Evolutionary conservation across 495 filamentous ascomycete genomes (phyloP), one percentile per base, ranked within the genome.

Genomic region (Penicillium alfredii): DNA sequence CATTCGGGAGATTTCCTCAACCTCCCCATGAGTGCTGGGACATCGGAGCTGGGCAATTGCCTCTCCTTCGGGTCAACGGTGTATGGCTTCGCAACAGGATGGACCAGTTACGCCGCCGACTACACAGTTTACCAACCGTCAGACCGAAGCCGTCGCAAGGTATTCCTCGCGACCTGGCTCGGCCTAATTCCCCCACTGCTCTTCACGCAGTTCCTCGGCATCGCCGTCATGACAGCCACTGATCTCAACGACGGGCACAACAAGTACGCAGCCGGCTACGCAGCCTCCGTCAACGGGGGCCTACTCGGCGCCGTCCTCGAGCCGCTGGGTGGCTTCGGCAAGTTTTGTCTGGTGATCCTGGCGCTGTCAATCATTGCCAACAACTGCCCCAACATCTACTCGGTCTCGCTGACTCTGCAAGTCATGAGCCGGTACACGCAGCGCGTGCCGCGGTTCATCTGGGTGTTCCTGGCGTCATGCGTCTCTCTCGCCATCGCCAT

Each of bases 371-470:
- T 87, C 53, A 75, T 89, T 45, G 82, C 83, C 38, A 90, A 83
- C 67, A 89, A 88, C 66, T 88, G 81, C 63, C 86, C 90, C n/a
- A 88, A 83, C 65, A 82, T 87, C 49, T 94, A 94, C 69, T 86
- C 83, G 23, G 78, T 92, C 27, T 75, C 75, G 3, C 71, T 93
- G 15, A 80, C 80, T 19, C 69, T 90, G 31, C 85, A 90, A 56
- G 73, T 88, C 8, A 55, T 93, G 19, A 74, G 73, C 12, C 71
- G 71, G 25, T 71, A 66, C 53, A 77, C 79, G 9, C 78, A 80
- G 54, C 68, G 66, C 27, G 75, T 93, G 4, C 86, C 86, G 11
- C 78, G 86, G 4, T 88, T 86, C 56, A 43, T 89, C 38, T 92
- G 82, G 83, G 81, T 78, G 0, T 68, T 82, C 36, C 41, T 86